Conservation (phyloP, 2,329 filamentous ascomycete species). For the Chalara sp. region DNA sequence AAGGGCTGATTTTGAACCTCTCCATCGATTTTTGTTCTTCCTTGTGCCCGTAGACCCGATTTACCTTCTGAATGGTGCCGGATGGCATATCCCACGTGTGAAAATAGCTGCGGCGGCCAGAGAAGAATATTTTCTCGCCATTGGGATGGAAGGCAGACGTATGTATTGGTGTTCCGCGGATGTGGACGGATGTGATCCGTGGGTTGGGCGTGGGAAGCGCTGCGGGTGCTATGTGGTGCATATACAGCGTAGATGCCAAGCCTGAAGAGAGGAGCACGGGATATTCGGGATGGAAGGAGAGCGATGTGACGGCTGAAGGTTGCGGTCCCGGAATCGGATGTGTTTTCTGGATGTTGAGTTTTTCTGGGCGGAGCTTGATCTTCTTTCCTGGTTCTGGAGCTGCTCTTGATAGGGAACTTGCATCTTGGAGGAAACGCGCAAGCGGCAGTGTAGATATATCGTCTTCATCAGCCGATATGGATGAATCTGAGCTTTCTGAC, state of each 20-base stretch:
- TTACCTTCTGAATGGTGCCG: conserved; percentile 77
- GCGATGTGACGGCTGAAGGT: conserved; percentile 70
- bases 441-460: conserved; percentile 69
- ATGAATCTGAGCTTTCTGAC: conserved; percentile 37
- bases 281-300: conserved; percentile 84
- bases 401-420: conserved; percentile 52
- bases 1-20: conserved; percentile 78
- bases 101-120: conserved; percentile 83
- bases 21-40: conserved; percentile 90
- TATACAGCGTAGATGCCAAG: conserved; percentile 73
- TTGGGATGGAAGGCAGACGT: conserved; percentile 73
- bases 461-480: conserved; percentile 37
- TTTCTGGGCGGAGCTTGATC: conserved; percentile 75
- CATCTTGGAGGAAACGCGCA: conserved; percentile 71
- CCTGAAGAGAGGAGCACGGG: conserved; percentile 88
- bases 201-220: conserved; percentile 77
- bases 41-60: conserved; percentile 65
- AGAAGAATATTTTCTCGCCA: conserved; percentile 78
- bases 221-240: conserved; percentile 80
- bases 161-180: conserved; percentile 75
- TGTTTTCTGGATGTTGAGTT: conserved; percentile 82
- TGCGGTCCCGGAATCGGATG: conserved; percentile 78
- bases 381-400: conserved; percentile 46
- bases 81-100: conserved; percentile 87
- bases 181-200: conserved; percentile 81